Percentiles rank a stretch among this genome's conserved stretches.
Evolutionary conservation across 352 stramenopile species (phyloP).

Genomic region (Phytophthora cactorum): DNA sequence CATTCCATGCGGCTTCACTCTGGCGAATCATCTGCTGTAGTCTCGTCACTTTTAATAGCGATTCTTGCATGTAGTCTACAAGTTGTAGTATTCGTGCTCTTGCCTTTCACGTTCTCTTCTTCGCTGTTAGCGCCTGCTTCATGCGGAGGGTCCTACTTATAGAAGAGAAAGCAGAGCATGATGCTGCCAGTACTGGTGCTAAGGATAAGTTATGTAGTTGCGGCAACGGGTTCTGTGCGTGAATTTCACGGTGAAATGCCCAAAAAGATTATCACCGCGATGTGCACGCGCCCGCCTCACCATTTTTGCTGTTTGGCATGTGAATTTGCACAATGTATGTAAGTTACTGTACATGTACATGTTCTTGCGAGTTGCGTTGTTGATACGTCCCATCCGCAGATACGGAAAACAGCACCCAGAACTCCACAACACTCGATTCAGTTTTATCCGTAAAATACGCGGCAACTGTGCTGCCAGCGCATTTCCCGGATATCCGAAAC

Average conservation of each 20-base stretch:
- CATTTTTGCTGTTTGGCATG: conserved; percentile 10
- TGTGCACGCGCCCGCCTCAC: conserved; percentile 16
- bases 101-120: too few relatives aligned
- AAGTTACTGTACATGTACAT: neutral
- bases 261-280: conserved; percentile 14
- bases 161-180: too few relatives aligned
- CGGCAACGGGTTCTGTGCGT: too few relatives aligned
- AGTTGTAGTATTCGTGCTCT: too few relatives aligned
- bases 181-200: too few relatives aligned
- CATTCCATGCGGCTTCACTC: too few relatives aligned
- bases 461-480: neutral
- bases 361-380: neutral
- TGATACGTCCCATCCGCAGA: conserved; percentile 14
- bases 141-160: too few relatives aligned
- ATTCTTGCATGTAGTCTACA: too few relatives aligned
- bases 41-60: too few relatives aligned
- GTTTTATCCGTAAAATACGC: conserved; percentile 23
- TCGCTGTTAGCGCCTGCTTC: too few relatives aligned
- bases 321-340: neutral
- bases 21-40: too few relatives aligned
- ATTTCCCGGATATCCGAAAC: conserved; percentile 1
- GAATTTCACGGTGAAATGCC: conserved; percentile 3
- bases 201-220: too few relatives aligned
- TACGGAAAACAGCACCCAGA: conserved; percentile 5
- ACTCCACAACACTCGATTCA: conserved; percentile 8